Conservation (phyloP, 2,329 filamentous ascomycete genomes). For the Ceratocystis papillata region DNA sequence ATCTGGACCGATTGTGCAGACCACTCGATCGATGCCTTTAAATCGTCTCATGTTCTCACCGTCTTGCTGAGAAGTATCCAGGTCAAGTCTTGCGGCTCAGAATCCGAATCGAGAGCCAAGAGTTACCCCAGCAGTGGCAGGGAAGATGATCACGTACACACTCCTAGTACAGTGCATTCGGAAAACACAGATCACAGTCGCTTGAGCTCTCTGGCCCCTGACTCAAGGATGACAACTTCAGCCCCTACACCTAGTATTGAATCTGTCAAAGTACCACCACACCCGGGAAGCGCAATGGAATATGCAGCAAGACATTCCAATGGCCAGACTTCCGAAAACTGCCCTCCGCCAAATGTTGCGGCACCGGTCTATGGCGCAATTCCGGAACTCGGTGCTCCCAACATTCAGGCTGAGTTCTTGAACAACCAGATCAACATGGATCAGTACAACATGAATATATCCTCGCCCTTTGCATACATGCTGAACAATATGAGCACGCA, state of each 20-base stretch:
- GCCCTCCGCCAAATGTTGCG: not conserved
- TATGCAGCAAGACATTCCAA: not conserved
- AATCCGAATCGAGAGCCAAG: not conserved
- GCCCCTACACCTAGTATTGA: not conserved
- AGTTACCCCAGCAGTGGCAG: not conserved
- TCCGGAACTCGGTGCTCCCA: not conserved
- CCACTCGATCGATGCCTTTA: constrained; percentile 78
- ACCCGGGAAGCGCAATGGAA: not conserved
- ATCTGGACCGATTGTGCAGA: constrained; percentile 76
- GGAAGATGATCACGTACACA: not conserved
- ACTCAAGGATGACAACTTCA: not conserved
- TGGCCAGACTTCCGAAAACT: no score
- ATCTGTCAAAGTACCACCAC: not conserved
- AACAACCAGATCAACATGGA: not conserved
- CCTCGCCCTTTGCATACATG: constrained; percentile 33
- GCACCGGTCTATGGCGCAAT: not conserved
- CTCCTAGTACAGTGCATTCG: not conserved
- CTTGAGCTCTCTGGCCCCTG: not conserved
- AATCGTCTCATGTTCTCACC: constrained; percentile 68
- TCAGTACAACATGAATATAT: constrained; percentile 3
- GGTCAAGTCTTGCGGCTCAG: not conserved
- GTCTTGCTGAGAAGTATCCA: constrained; percentile 71
- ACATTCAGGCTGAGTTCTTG: not conserved
- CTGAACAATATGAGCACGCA: constrained; percentile 37
- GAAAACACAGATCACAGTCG: not conserved